Base-by-base conservation (phyloP, 352 stramenopile species). In the Phytophthora pini region DNA sequence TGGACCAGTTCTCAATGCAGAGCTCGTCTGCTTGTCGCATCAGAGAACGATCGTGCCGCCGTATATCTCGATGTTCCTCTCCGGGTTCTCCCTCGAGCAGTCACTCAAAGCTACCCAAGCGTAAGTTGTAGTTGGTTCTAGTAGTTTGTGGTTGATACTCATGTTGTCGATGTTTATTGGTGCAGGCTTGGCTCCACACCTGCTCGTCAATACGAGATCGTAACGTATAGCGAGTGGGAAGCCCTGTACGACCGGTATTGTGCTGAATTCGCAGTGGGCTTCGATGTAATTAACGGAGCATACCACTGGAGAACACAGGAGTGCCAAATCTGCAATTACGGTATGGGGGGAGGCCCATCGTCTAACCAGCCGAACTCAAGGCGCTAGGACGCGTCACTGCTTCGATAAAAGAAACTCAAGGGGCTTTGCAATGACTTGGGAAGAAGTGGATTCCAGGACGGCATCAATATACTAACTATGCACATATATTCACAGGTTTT, bases 51-150 rank as follows among this genome's bases (percentile, higher is more conserved):
- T 96, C 44, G 79, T 95, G 43, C 88, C 88, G 40, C 75, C 84
- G 10, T 92, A 93, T 56, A 89, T 96, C 50, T 93, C 83, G 27
- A 90, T 96, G 73, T 96, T 96, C 68, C 70, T 96, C 56, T 90
- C 80, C 1, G 88, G 87, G 4, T 94, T 90, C 52, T 88, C 84
- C 20, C 76, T 95, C 26, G 84, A 94, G 43, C 72, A 92, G 41
- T 90, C 84, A 34, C 77, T 93, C 45, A 83, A 88, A 38, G 79
- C 80, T 12, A 91, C 82, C 0, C 86, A 95, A 72, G 80, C 65
- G 83, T 90, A 76, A 57, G 77, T 85, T 17, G 2, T 48, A 6
- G 46, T 7, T 62, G 20, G 31, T 12, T 38, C 48, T 53, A 32
- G 47, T 22, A 29, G 7, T 40, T 4, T 36, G 5, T 36, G 8